phyloP scores from a whole-genome alignment of 2,329 filamentous ascomycete species.

The Fusarium robinianum region DNA sequence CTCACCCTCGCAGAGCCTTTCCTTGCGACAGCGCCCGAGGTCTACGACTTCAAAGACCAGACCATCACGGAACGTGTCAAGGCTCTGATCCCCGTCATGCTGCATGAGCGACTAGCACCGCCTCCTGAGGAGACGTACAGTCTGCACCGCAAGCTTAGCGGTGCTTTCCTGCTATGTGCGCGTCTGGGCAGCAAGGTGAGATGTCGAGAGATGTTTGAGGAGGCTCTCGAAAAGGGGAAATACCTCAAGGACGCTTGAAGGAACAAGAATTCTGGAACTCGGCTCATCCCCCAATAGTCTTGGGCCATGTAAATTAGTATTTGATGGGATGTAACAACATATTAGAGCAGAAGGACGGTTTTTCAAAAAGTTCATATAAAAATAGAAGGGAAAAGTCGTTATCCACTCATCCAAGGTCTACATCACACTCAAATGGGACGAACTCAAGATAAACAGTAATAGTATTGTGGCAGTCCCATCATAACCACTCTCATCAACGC shows the following conservation, averaged over 20 bases:
- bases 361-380: no score
- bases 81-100: conserved; percentile 87
- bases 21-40: conserved; percentile 70
- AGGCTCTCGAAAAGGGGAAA: conserved; percentile 51
- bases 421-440: no score
- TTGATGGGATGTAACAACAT: no score
- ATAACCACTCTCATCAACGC: conserved; percentile 19
- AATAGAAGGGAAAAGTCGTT: no score
- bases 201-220: conserved; percentile 79
- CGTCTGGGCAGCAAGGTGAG: conserved; percentile 79
- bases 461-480: no score
- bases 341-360: no score
- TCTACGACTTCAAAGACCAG: conserved; percentile 93
- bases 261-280: no score
- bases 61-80: conserved; percentile 96
- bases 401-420: no score
- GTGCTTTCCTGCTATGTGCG: conserved; percentile 91
- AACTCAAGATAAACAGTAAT: no score
- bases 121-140: conserved; percentile 98
- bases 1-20: conserved; percentile 94
- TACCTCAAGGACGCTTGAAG: conserved; percentile 26
- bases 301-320: no score
- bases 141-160: conserved; percentile 91
- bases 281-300: no score
- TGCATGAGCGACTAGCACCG: conserved; percentile 83